These are phyloP conservation scores for Starmera quercuum DNA, from an alignment of 805 yeast genomes.

Conservation along the genomic window DNA sequence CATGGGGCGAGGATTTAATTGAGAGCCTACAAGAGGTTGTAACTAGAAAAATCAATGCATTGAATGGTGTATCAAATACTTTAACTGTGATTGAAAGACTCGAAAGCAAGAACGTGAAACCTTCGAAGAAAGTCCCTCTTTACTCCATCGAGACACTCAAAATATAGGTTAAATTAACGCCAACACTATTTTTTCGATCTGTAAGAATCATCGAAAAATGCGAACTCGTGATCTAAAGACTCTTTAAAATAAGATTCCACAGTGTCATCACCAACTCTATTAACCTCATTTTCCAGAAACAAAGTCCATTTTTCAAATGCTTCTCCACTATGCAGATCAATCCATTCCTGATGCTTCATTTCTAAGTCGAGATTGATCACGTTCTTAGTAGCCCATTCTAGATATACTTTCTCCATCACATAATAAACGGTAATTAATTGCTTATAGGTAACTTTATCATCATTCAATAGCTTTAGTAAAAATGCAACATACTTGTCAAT, in stretches of 20 bases:
- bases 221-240: constrained; percentile 32
- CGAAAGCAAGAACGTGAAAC: constrained; percentile 21
- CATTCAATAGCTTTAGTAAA: constrained; percentile 23
- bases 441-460: constrained; percentile 24
- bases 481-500: constrained; percentile 31
- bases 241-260: constrained; percentile 24
- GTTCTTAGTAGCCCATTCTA: constrained; percentile 40
- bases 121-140: constrained; percentile 39
- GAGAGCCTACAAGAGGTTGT: constrained; percentile 37
- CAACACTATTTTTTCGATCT: no score
- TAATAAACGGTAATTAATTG: constrained; percentile 36
- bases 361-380: constrained; percentile 22
- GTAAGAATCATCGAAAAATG: constrained; percentile 32
- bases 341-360: constrained; percentile 45
- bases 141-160: constrained; percentile 44
- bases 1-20: constrained; percentile 48
- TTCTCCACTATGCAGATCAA: constrained; percentile 41
- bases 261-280: constrained; percentile 23
- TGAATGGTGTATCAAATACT: constrained; percentile 30
- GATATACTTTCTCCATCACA: constrained; percentile 42
- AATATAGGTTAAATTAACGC: no score
- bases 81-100: constrained; percentile 19
- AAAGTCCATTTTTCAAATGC: constrained; percentile 41
- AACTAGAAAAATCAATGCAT: constrained; percentile 36
- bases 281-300: constrained; percentile 36